These are phyloP conservation scores for Hymenoscyphus scutula DNA, from an alignment of 2,329 filamentous ascomycete species.

Conservation along the genomic window DNA sequence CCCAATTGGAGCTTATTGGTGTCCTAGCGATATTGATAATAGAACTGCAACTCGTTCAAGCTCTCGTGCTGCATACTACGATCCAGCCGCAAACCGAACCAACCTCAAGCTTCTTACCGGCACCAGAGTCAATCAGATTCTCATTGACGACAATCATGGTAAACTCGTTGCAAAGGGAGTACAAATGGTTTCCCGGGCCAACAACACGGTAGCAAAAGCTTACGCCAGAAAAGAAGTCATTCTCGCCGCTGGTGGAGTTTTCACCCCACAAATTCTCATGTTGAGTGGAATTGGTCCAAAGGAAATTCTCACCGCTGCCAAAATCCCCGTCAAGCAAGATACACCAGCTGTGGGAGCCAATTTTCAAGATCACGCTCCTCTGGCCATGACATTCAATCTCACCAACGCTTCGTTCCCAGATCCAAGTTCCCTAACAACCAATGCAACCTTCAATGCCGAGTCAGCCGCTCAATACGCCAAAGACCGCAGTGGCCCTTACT, in stretches of 20 bases:
- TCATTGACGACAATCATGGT: slow-evolving; percentile 7
- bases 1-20: slow-evolving; percentile 12
- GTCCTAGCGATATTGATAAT: slow-evolving; percentile 14
- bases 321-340: slow-evolving; percentile 11
- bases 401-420: slow-evolving; percentile 8
- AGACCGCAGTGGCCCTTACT: slow-evolving; percentile 8
- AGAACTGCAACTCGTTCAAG: slow-evolving; percentile 10
- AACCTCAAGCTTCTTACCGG: slow-evolving; percentile 15
- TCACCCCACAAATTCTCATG: slow-evolving; percentile 14
- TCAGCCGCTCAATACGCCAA: slow-evolving; percentile 1
- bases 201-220: slow-evolving; percentile 10
- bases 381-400: slow-evolving; percentile 9
- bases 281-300: slow-evolving; percentile 13
- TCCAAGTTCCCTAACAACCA: background rate
- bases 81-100: slow-evolving; percentile 12
- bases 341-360: slow-evolving; percentile 11
- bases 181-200: slow-evolving; percentile 10
- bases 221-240: slow-evolving; percentile 13
- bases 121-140: slow-evolving; percentile 15
- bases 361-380: slow-evolving; percentile 8
- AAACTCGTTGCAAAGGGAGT: slow-evolving; percentile 12
- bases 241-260: slow-evolving; percentile 11
- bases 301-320: slow-evolving; percentile 10
- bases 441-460: slow-evolving; percentile 12
- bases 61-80: slow-evolving; percentile 13